A percentile compares a stretch with the other conserved stretches of the same genome.
phyloP scores from a whole-genome alignment of 2,329 filamentous ascomycete genomes.

The Colletotrichum sp. region DNA sequence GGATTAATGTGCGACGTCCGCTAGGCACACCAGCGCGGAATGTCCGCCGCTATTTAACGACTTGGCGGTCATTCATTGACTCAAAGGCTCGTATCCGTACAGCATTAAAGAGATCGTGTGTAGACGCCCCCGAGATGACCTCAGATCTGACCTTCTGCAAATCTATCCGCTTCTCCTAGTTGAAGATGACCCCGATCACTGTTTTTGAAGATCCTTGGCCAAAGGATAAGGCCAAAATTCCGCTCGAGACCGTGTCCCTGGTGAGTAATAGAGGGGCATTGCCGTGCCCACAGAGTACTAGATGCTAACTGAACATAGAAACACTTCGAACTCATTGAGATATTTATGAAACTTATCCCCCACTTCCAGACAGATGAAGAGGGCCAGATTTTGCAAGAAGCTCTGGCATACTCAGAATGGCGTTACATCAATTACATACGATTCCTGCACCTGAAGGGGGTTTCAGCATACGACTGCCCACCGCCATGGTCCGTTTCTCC shows the following conservation, averaged over 20 bases:
- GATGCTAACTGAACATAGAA: background rate
- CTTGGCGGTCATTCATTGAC: background rate
- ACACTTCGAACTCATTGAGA: conserved; percentile 13
- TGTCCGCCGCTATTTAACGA: background rate
- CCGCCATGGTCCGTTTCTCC: conserved; percentile 15
- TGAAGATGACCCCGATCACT: background rate
- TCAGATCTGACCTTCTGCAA: background rate
- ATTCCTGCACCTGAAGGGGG: conserved; percentile 12
- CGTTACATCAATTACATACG: conserved; percentile 23
- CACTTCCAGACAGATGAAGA: conserved; percentile 7
- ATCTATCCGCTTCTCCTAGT: background rate
- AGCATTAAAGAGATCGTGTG: background rate
- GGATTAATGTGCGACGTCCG: background rate
- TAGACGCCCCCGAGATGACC: background rate
- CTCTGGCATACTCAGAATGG: conserved; percentile 23
- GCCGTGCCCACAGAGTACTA: background rate
- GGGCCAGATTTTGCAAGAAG: conserved; percentile 4
- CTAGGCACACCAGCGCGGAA: background rate
- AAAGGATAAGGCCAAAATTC: background rate
- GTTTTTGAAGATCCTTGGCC: conserved; percentile 9
- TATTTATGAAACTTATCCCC: conserved; percentile 20
- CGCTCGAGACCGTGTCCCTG: background rate
- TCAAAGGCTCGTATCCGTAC: background rate
- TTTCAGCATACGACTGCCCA: conserved; percentile 17
- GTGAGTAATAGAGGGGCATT: background rate